Evolutionary conservation across 1,139 yeast genomes (phyloP), one percentile per base, ranked within the genome.

Genomic region (Suhomyces wounanorum): DNA sequence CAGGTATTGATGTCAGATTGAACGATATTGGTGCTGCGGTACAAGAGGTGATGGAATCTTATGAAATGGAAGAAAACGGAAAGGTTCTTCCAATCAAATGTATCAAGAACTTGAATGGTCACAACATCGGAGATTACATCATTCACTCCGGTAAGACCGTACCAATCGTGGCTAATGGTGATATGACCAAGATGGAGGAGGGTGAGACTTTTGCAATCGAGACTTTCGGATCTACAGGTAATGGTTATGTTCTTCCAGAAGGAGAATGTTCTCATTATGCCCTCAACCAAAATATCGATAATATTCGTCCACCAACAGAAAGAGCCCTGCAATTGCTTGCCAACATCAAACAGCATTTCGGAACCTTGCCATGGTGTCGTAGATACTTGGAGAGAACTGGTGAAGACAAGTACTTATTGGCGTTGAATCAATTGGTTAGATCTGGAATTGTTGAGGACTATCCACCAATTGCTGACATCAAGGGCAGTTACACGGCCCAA

Each of bases 161-260:
- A 44, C 99, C 99, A 18, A 94, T 95, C 64, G 96, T 94, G 40
- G 87, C 92, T 64, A 89, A 89, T 62, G 94, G 92, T 11, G 99
- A 94, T 68, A 82, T 82, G 70, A 92, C 98, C 23, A 92, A 92
- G 77, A 92, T 94, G 97, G 99, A 95, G 69, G 99, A 94, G 73
- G 97, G 97, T 55, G 99, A 94, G 68, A 87, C 91, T 2, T 94
- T 90, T 77, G 99, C 99, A 51, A 92, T 95, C 64, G 99, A 94
- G 71, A 94, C 99, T 3, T 94, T 94, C 64, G 99, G 99, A 6
- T 83, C 97, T 41, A 94, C 99, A 1, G 99, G 99, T 55, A 82
- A 87, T 55, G 99, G 98, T 26, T 86, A 85, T 61, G 99, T 94
- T 38, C 74, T 85, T 48, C 78, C 84, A 21, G 87, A 85, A 55